Conservation (phyloP, 2,329 filamentous ascomycete genomes). For the Uncinocarpus reesii region DNA sequence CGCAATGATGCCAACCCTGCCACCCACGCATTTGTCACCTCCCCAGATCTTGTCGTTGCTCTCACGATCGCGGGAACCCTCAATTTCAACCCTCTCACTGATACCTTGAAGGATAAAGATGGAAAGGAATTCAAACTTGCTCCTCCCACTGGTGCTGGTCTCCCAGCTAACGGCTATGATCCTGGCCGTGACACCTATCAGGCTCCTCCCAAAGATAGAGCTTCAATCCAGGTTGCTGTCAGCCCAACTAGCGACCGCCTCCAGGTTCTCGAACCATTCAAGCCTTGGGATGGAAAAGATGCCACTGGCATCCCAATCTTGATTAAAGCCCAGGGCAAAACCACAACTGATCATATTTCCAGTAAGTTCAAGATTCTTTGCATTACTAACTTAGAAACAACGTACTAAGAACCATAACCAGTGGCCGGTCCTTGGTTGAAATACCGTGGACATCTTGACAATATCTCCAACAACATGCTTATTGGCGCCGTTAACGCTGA, state of each 20-base stretch:
- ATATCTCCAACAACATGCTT: constrained; percentile 99
- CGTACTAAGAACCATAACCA: constrained; percentile 14
- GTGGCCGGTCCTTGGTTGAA: constrained; percentile 94
- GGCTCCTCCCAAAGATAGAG: constrained; percentile 73
- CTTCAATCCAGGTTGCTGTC: constrained; percentile 64
- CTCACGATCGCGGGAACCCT: constrained; percentile 73
- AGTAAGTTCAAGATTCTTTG: constrained; percentile 32
- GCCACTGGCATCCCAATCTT: constrained; percentile 73
- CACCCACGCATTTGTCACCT: constrained; percentile 87
- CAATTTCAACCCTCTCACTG: constrained; percentile 90
- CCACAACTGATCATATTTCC: constrained; percentile 92
- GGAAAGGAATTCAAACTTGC: constrained; percentile 90
- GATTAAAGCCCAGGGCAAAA: constrained; percentile 95
- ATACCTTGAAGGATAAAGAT: constrained; percentile 85
- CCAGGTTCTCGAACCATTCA: constrained; percentile 78
- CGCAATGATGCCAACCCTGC: constrained; percentile 94
- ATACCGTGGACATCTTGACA: constrained; percentile 97
- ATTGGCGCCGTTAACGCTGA: constrained; percentile 94
- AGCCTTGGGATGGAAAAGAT: constrained; percentile 86
- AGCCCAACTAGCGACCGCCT: constrained; percentile 87
- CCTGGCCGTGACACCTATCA: constrained; percentile 90
- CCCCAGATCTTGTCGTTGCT: constrained; percentile 79
- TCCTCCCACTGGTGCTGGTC: constrained; percentile 66
- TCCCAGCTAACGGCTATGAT: constrained; percentile 76
- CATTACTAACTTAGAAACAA: background rate